phyloP scores from a whole-genome alignment of 75 land plant species.

The Selaginella moellendorffii region DNA sequence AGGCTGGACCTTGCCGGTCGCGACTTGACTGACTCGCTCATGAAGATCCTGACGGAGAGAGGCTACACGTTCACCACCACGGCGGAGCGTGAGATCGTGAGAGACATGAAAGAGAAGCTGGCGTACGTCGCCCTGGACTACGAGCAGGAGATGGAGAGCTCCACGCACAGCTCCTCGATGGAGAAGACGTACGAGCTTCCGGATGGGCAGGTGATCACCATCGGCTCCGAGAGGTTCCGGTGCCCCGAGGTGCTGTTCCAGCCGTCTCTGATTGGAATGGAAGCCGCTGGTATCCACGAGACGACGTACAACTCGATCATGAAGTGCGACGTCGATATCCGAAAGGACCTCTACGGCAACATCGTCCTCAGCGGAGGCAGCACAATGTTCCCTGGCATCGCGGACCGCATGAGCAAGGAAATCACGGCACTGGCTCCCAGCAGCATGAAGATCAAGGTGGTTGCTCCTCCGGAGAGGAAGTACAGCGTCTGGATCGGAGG shows the following conservation, averaged over 20 bases:
- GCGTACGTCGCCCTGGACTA: slow-evolving; percentile 40
- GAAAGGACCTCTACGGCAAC: slow-evolving; percentile 1
- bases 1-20: slow-evolving; percentile 44
- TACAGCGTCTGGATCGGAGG: slow-evolving; percentile 73
- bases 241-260: slow-evolving; percentile 57
- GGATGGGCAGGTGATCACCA: slow-evolving; percentile 35
- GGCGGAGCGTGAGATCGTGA: slow-evolving; percentile 39
- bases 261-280: slow-evolving; percentile 58
- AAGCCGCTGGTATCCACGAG: slow-evolving; percentile 12
- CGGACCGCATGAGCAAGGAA: slow-evolving; percentile 2
- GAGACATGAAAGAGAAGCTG: slow-evolving; percentile 43
- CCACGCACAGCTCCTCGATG: slow-evolving; percentile 26
- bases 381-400: slow-evolving; percentile 10
- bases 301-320: slow-evolving; percentile 8
- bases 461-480: slow-evolving; percentile 43
- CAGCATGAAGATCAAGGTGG: slow-evolving; percentile 9
- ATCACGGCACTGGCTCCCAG: slow-evolving; percentile 7
- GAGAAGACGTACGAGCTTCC: slow-evolving; percentile 46
- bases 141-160: slow-evolving; percentile 41
- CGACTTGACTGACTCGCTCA: slow-evolving; percentile 35
- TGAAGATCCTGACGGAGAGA: slow-evolving; percentile 45
- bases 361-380: slow-evolving; percentile 2
- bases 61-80: slow-evolving; percentile 42
- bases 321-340: slow-evolving; percentile 7
- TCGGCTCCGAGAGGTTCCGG: slow-evolving; percentile 31